These are phyloP conservation scores for Plenodomus tracheiphilus DNA, from an alignment of 2,329 filamentous ascomycete species.

Conservation along the genomic window DNA sequence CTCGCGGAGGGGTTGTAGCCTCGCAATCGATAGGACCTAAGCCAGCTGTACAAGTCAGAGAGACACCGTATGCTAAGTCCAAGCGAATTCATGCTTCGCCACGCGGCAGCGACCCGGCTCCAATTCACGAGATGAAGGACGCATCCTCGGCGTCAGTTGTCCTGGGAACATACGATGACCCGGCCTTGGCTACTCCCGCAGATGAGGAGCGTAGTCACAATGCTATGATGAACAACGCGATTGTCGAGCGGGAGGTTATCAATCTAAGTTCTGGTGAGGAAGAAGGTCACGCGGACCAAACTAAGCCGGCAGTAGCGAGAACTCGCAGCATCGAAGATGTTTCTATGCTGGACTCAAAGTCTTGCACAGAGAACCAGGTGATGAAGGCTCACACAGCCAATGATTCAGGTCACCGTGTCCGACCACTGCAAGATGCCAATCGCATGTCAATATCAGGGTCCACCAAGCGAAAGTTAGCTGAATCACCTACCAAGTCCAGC, in stretches of 20 bases:
- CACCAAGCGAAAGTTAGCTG: constrained; percentile 28
- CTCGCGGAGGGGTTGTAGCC: neutral
- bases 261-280: neutral
- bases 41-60: constrained; percentile 31
- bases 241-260: neutral
- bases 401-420: neutral
- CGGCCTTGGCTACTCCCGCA: constrained; percentile 3
- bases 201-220: neutral
- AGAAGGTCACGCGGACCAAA: neutral
- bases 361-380: neutral
- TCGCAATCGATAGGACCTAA: neutral
- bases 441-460: neutral
- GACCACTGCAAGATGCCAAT: neutral
- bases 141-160: constrained; percentile 30
- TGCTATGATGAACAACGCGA: neutral
- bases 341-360: neutral
- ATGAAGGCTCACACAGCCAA: neutral
- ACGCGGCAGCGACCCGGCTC: neutral
- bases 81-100: constrained; percentile 3
- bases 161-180: constrained; percentile 28
- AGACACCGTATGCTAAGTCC: constrained; percentile 32
- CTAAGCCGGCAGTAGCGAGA: neutral
- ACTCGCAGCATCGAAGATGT: neutral
- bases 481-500: constrained; percentile 20
- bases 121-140: too few relatives aligned